These are phyloP conservation scores for Hyparrhenia diplandra DNA, from an alignment of 176 grass and related monocot species.

Conservation along the genomic window DNA sequence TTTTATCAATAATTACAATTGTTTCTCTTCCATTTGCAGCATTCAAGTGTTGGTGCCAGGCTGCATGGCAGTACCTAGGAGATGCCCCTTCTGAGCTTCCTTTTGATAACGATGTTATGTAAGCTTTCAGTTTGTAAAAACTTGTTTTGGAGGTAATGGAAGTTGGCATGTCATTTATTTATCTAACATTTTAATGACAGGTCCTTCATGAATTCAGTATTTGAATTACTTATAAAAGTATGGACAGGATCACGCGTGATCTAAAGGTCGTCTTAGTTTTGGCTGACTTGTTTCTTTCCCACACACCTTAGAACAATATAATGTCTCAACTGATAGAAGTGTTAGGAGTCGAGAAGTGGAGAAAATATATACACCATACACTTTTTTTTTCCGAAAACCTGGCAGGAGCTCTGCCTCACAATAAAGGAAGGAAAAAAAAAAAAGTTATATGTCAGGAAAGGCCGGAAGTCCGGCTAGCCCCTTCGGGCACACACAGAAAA, in stretches of 20 bases:
- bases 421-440: too few species aligned
- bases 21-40: conserved; percentile 42
- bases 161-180: conserved; percentile 20
- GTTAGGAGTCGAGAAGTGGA: neutral
- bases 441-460: too few species aligned
- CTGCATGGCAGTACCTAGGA: conserved; percentile 80
- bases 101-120: conserved; percentile 94
- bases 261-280: conserved; percentile 46
- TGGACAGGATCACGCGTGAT: conserved; percentile 86
- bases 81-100: conserved; percentile 62
- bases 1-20: conserved; percentile 12
- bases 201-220: conserved; percentile 99
- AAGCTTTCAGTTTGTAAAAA: conserved; percentile 35
- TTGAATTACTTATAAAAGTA: conserved; percentile 89
- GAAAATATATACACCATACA: neutral
- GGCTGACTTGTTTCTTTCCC: neutral
- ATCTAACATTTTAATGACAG: conserved; percentile 36
- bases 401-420: too few species aligned
- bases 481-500: too few species aligned
- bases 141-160: conserved; percentile 5
- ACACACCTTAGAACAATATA: neutral
- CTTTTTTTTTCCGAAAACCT: too few species aligned
- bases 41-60: conserved; percentile 98
- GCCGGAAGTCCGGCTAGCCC: too few species aligned
- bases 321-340: neutral